phyloP scores from a whole-genome alignment of 139 green algal species.

The Tetraselmis striata region DNA sequence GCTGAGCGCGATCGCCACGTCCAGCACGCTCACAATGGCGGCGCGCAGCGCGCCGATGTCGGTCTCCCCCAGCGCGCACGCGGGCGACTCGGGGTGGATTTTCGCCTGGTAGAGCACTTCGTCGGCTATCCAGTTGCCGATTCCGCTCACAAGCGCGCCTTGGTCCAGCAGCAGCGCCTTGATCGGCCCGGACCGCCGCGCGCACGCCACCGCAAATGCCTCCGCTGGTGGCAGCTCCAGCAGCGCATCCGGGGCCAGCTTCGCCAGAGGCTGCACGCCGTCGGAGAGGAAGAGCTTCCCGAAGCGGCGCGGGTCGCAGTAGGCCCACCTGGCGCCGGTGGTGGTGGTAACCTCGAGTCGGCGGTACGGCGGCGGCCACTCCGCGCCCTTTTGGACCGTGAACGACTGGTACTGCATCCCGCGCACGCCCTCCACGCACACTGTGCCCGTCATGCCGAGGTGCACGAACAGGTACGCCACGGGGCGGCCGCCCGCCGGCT shows the following conservation, averaged over 20 bases:
- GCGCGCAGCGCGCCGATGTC: conserved; percentile 25
- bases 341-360: not conserved
- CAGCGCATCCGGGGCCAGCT: conserved; percentile 40
- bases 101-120: conserved; percentile 72
- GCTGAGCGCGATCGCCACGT: conserved; percentile 42
- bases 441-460: not conserved
- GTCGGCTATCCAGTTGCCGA: conserved; percentile 92
- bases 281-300: conserved; percentile 26
- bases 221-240: conserved; percentile 36
- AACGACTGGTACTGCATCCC: not conserved
- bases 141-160: conserved; percentile 33
- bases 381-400: not conserved
- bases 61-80: conserved; percentile 34
- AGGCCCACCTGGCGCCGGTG: conserved; percentile 30
- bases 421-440: not conserved
- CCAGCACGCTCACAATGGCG: conserved; percentile 41
- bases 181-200: conserved; percentile 26
- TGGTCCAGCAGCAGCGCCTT: conserved; percentile 82
- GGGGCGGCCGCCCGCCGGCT: not conserved
- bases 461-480: not conserved
- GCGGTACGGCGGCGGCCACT: not conserved
- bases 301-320: conserved; percentile 67
- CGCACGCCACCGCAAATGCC: conserved; percentile 37
- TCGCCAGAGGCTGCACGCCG: conserved; percentile 15
- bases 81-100: conserved; percentile 66